These are phyloP conservation scores for Hypoxylon fuscum DNA, from an alignment of 495 filamentous ascomycete species.

Conservation along the genomic window DNA sequence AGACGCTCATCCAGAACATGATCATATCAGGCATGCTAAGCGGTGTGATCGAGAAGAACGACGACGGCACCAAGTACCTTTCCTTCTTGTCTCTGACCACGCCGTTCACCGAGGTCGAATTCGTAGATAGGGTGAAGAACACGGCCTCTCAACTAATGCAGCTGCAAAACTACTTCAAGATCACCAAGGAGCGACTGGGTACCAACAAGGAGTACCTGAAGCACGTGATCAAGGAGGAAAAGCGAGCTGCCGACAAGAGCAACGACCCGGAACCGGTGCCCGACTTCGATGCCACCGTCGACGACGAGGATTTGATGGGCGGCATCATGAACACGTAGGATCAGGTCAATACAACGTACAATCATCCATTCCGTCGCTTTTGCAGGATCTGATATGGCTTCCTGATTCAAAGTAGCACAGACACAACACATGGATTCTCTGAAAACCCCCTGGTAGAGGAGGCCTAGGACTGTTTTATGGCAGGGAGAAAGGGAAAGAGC, in stretches of 20 bases:
- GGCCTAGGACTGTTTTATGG: not conserved
- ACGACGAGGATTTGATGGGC: constrained; percentile 77
- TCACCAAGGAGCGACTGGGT: constrained; percentile 63
- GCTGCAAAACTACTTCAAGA: too few species aligned
- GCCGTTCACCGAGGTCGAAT: constrained; percentile 56
- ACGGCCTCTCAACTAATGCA: too few species aligned
- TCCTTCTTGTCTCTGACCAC: constrained; percentile 47
- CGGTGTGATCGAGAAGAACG: constrained; percentile 60
- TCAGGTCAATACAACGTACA: not conserved
- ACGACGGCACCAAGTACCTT: constrained; percentile 50
- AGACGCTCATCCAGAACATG: constrained; percentile 61
- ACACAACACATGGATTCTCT: too few species aligned
- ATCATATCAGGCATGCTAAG: constrained; percentile 65
- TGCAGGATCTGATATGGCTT: too few species aligned
- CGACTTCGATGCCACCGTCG: constrained; percentile 52
- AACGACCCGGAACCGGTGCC: constrained; percentile 45
- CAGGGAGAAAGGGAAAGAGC: not conserved
- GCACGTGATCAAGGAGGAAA: constrained; percentile 56
- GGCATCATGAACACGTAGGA: constrained; percentile 44
- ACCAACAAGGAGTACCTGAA: constrained; percentile 69
- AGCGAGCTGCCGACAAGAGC: constrained; percentile 48
- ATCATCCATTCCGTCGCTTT: not conserved
- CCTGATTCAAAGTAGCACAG: too few species aligned
- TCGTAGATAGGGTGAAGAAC: constrained; percentile 51
- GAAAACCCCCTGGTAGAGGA: not conserved